These are phyloP conservation scores for Lactarius psammicola DNA, from an alignment of 768 basidiomycete species.

Conservation along the genomic window DNA sequence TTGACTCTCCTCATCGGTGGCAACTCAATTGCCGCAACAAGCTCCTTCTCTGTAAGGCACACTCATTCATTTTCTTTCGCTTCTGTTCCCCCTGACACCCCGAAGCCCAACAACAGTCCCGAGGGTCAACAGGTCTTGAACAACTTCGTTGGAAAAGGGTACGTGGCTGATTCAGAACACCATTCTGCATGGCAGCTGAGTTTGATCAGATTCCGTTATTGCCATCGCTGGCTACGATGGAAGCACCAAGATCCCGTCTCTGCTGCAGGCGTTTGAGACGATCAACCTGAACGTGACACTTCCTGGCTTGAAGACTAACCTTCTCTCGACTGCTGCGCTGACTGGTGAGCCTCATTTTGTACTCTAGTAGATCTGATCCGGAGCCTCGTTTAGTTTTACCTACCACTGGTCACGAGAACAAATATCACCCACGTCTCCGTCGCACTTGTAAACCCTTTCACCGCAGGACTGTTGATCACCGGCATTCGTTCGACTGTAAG, in stretches of 20 bases:
- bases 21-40: slow-evolving; percentile 52
- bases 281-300: slow-evolving; percentile 55
- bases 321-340: slow-evolving; percentile 56
- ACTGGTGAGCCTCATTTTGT: slow-evolving; percentile 39
- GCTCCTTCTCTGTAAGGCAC: slow-evolving; percentile 44
- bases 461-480: slow-evolving; percentile 55
- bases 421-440: slow-evolving; percentile 67
- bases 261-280: slow-evolving; percentile 59
- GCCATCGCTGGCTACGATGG: slow-evolving; percentile 56
- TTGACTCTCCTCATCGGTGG: slow-evolving; percentile 58
- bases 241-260: slow-evolving; percentile 58
- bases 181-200: not conserved
- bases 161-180: slow-evolving; percentile 4
- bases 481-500: slow-evolving; percentile 58
- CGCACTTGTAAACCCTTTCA: slow-evolving; percentile 65
- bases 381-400: slow-evolving; percentile 46
- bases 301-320: slow-evolving; percentile 56
- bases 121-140: slow-evolving; percentile 61
- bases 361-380: not conserved
- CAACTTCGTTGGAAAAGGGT: slow-evolving; percentile 66
- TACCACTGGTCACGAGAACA: slow-evolving; percentile 59
- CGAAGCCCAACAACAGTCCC: slow-evolving; percentile 57
- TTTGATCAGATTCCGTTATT: slow-evolving; percentile 49
- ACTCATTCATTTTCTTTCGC: not conserved
- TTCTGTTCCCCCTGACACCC: not conserved